Base-by-base conservation (phyloP, 768 basidiomycete species). In the Atractiella rhizophila region DNA sequence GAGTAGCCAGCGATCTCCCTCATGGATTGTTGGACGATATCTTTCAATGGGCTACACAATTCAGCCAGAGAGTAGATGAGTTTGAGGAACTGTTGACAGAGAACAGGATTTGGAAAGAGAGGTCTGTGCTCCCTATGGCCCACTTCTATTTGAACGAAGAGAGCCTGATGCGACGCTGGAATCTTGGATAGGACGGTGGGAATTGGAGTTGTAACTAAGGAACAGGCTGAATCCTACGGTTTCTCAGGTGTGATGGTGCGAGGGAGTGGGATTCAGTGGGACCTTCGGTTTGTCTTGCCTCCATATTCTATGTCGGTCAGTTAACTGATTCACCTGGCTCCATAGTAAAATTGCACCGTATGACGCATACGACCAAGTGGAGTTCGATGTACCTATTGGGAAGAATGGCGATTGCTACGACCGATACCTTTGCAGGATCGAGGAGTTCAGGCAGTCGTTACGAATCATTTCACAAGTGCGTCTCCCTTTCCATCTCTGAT, bases 11-110 rank as follows among this genome's bases (percentile, higher is more conserved):
- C 56, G 88, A 98, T 56, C 66, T 98, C 33, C 88, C 88, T 10
- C 86, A 94, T 50, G 88, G 88, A n/a, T 65, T 98, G n/a, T 69
- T 98, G 27, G 79, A 94, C 51, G 88, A 98, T 59, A 91, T 98
- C 55, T 81, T 79, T 70, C 78, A 77, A 56, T 98, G 88, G 88
- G 77, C 79, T 2, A 91, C 88, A 1, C 88, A 94, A 54, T 98
- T 91, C 59, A 61, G 68, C 35, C 73, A 72, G 38, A 70, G 88
- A 47, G 68, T 98, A 21, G 86, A 98, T 55, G 88, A 98, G 62
- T 78, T 96, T 49, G 88, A 98, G 62, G 86, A 96, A 61, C 83
- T 98, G 49, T 74, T 98, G 24, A 86, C 81, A 3, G 86, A 77
- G 1, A 98, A 98, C 64, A 72, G 88, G 54, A 88, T 98, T 61